Evolutionary conservation across 768 basidiomycete genomes (phyloP).

Genomic region (Chalciporus sphaerocephalus): DNA sequence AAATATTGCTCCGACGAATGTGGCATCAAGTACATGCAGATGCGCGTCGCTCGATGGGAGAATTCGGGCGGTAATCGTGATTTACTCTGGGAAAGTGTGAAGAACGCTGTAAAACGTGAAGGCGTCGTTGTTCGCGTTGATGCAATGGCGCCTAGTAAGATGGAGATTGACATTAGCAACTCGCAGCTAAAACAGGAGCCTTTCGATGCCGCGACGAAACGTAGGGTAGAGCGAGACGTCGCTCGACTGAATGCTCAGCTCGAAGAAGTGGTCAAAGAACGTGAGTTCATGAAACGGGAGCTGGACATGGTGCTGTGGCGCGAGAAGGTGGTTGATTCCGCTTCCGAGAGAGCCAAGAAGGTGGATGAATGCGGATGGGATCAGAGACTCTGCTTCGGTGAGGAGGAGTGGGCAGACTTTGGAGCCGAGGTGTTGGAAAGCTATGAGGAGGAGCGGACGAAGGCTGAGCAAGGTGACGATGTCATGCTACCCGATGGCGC

Average conservation of each 20-base stretch:
- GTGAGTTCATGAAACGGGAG: conserved; percentile 62
- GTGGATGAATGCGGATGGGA: conserved; percentile 85
- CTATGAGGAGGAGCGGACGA: conserved; percentile 50
- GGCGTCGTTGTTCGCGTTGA: conserved; percentile 55
- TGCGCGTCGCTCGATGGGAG: conserved; percentile 57
- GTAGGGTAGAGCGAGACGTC: conserved; percentile 54
- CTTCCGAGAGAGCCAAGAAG: conserved; percentile 60
- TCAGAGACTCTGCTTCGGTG: conserved; percentile 76
- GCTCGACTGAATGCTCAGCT: conserved; percentile 51
- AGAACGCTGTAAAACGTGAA: conserved; percentile 63
- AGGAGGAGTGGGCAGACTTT: conserved; percentile 72
- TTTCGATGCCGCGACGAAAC: conserved; percentile 36
- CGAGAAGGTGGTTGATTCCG: conserved; percentile 63
- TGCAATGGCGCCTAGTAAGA: conserved; percentile 24
- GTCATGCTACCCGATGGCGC: conserved; percentile 37
- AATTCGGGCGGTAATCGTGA: conserved; percentile 60
- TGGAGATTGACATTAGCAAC: conserved; percentile 14
- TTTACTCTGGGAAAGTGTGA: conserved; percentile 71
- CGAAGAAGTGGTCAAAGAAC: conserved; percentile 52
- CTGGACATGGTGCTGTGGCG: conserved; percentile 70
- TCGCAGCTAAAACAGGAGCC: conserved; percentile 6
- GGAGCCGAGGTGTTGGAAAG: conserved; percentile 64
- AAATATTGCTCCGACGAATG: conserved; percentile 93
- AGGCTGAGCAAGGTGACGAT: conserved; percentile 32
- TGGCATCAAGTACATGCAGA: conserved; percentile 68